Conservation (phyloP, 2,329 filamentous ascomycete genomes). For the Neocucurbitaria cava region DNA sequence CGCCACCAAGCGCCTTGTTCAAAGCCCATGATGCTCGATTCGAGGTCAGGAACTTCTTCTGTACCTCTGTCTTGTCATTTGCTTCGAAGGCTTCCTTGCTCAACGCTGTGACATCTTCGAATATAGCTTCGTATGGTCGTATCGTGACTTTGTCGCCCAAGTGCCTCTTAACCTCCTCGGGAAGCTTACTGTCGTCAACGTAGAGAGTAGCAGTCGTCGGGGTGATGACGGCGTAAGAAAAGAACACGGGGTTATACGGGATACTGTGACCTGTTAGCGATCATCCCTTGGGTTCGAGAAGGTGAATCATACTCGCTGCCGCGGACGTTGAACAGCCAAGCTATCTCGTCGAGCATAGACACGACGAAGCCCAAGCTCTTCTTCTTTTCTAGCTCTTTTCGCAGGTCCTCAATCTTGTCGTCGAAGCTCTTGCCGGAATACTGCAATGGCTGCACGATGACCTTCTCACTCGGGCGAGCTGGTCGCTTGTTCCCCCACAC, state of each 20-base stretch:
- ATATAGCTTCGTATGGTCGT: conserved; percentile 83
- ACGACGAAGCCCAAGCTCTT: conserved; percentile 87
- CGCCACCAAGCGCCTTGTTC: conserved; percentile 83
- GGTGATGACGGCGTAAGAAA: conserved; percentile 92
- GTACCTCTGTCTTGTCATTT: conserved; percentile 41
- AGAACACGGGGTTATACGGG: conserved; percentile 97
- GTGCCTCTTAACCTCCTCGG: conserved; percentile 70
- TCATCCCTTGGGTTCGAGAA: background rate
- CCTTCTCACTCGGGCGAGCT: conserved; percentile 74
- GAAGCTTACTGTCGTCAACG: conserved; percentile 80
- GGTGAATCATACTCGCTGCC: conserved; percentile 72
- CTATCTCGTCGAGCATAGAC: conserved; percentile 94
- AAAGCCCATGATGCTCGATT: conserved; percentile 94
- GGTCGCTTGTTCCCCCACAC: conserved; percentile 85
- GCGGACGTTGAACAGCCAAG: conserved; percentile 97
- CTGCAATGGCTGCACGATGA: conserved; percentile 73
- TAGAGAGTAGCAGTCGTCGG: conserved; percentile 79
- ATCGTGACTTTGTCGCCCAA: conserved; percentile 74
- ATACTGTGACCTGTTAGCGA: conserved; percentile 61
- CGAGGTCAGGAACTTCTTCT: conserved; percentile 79
- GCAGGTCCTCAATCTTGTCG: conserved; percentile 82
- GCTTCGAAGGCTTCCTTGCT: conserved; percentile 52
- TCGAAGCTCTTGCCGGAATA: conserved; percentile 84
- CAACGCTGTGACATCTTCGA: conserved; percentile 75
- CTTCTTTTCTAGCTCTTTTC: conserved; percentile 91